A percentile compares a stretch with the other conserved stretches of the same genome.
phyloP scores from a whole-genome alignment of 805 yeast genomes.

The Candida cerambycidarum region DNA sequence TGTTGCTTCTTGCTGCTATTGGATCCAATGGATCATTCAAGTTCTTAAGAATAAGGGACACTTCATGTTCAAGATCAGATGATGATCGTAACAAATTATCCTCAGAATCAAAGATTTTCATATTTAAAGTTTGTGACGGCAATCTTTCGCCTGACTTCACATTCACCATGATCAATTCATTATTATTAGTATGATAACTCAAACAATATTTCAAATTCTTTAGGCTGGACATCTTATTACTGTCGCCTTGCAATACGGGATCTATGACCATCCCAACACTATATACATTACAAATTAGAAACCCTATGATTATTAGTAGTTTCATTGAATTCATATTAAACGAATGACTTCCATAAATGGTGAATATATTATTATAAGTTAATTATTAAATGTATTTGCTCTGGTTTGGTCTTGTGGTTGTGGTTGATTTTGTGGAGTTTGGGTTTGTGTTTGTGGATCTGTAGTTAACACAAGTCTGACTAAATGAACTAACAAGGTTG shows the following conservation, averaged over 20 bases:
- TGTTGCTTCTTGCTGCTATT: slow-evolving; percentile 9
- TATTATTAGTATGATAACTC: slow-evolving; percentile 33
- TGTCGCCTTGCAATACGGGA: slow-evolving; percentile 33
- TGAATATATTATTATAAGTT: neutral
- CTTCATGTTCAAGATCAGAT: slow-evolving; percentile 29
- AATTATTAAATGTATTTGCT: neutral
- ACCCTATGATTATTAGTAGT: slow-evolving; percentile 14
- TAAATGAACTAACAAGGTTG: too few species aligned
- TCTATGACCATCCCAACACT: slow-evolving; percentile 37
- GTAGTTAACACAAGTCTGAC: too few species aligned
- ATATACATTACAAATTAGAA: slow-evolving; percentile 8
- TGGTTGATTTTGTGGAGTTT: too few species aligned
- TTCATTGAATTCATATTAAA: slow-evolving; percentile 17
- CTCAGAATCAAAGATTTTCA: slow-evolving; percentile 38
- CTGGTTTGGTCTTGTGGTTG: too few species aligned
- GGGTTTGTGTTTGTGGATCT: too few species aligned
- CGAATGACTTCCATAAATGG: slow-evolving; percentile 6
- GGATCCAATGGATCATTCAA: slow-evolving; percentile 25
- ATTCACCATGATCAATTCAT: slow-evolving; percentile 37
- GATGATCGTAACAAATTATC: slow-evolving; percentile 34
- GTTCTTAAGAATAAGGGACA: slow-evolving; percentile 36
- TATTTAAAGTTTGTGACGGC: slow-evolving; percentile 34
- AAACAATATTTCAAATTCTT: slow-evolving; percentile 35
- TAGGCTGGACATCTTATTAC: slow-evolving; percentile 27
- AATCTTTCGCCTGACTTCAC: slow-evolving; percentile 31